Evolutionary conservation across 1,284 basidiomycete genomes (phyloP), one percentile per base, ranked within the genome.

Genomic region (Ustilago esculenta): DNA sequence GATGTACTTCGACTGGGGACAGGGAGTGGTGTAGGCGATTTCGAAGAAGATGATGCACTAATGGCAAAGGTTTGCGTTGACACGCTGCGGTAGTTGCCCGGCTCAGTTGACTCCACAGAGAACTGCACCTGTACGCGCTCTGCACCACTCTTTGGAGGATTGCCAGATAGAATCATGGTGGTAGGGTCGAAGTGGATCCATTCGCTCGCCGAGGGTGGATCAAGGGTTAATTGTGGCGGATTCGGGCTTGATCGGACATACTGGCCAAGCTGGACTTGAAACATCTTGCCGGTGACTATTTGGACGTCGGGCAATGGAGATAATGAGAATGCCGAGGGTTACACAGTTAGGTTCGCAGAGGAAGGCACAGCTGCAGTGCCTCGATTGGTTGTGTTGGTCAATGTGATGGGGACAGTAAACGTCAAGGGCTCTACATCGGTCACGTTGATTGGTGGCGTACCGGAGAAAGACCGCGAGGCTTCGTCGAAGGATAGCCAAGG

Each of bases 401-500:
- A 75, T n/a, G 80, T 85, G 29, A 90, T 85, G 3, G 89, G 87
- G n/a, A 94, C 82, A 0, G 82, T 74, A 9, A 85, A 21, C 2
- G 45, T 17, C 1, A 42, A 11, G n/a, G 54, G 79, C 71, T 68
- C 79, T 29, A 69, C 59, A 18, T 66, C 53, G 73, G 75, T 73
- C 55, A 76, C 75, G 52, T 73, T 84, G 77, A 47, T 75, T 3
- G 87, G 87, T 17, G 89, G 87, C 2, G 84, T 83, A 5, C 93
- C 92, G 49, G 84, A 87, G 15, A 95, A 84, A 2, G 85, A 86
- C 49, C 85, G 84, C 47, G 84, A 87, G 3, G 55, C 73, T 21
- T 82, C 64, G 68, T 91, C 86, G 72, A 88, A 93, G 21, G 84
- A 82, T 21, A 94, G 83, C 90, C 91, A 92, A 20, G 81, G 72